Evolutionary conservation across 2,329 filamentous ascomycete species (phyloP), one percentile per base, ranked within the genome.

Genomic region (Botrytis fabae): DNA sequence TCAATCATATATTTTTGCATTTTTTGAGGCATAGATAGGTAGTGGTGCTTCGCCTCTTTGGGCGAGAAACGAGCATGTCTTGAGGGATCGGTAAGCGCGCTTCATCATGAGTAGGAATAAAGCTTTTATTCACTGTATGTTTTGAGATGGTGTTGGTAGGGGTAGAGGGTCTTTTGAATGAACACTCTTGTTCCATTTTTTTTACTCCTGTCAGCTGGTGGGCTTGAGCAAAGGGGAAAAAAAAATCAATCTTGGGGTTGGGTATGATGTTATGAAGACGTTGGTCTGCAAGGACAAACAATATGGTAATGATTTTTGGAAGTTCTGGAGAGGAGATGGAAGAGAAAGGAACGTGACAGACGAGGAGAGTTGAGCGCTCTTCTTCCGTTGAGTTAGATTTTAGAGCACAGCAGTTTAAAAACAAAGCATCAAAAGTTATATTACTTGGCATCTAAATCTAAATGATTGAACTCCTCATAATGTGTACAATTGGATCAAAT

Each of bases 41-140:
- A 38, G 22, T 3, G 5, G 2, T n/a, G 12, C 35, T 62, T n/a
- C 2, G 2, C 9, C 2, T 42, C 9, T 62, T n/a, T 18, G 12
- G 14, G 25, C 1, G 22, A 14, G 14, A 0, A 18, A 2, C 6
- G 1, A 18, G 1, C 9, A 40, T 62, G 1, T 20, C 18, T 40
- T 62, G 25, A 38, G 8, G 22, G 25, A 18, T 4, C 4, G 54
- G 2, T 32, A 32, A 59, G 6, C 51, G 12, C 51, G 25, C 25
- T 32, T 16, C 14, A 32, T 8, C 3, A 8, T 18, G 7, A 16
- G n/a, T 32, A 12, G 28, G 18, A 57, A 18, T 12, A 57, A 57
- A 44, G 2, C 2, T 44, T 5, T n/a, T 57, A 28, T 57, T 48
- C 51, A 28, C 51, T 57, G 51, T 57, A 7, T 57, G 3, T 40